Evolutionary conservation across 78 protist genomes (phyloP).

Genomic region (Guillardia theta): DNA sequence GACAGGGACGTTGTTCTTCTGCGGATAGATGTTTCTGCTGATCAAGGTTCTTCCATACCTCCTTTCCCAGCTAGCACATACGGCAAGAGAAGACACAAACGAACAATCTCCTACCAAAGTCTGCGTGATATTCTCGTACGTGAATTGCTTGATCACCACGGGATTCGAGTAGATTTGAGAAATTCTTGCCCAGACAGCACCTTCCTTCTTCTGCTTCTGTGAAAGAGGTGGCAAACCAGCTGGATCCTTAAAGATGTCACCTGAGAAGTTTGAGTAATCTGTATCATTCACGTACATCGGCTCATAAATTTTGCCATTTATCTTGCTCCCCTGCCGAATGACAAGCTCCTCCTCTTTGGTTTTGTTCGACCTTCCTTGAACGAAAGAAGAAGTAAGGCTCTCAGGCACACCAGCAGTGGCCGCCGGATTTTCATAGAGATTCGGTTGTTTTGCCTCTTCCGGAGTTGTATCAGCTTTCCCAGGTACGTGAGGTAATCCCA

Average conservation of each 20-base stretch:
- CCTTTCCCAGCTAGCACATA: constrained; percentile 49
- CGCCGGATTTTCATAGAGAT: neutral
- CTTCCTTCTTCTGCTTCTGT: neutral
- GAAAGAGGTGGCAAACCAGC: neutral
- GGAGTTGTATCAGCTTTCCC: neutral
- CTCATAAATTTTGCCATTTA: neutral
- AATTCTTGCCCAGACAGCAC: neutral
- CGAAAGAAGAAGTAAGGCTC: neutral
- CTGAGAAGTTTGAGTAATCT: neutral
- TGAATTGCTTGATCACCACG: neutral
- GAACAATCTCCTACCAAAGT: constrained; percentile 61
- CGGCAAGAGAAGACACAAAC: constrained; percentile 53
- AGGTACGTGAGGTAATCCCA: too few relatives aligned
- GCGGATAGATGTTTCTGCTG: constrained; percentile 28
- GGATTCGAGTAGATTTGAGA: neutral
- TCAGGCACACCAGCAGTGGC: neutral
- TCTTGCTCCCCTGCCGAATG: neutral
- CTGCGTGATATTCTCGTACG: constrained; percentile 15
- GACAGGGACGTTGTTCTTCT: neutral
- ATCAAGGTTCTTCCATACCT: neutral
- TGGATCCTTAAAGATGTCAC: neutral
- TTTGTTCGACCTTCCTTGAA: neutral
- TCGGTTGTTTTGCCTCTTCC: neutral
- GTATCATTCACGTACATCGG: neutral
- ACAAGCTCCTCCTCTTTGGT: neutral